Percentiles rank a stretch among this genome's conserved stretches.
phyloP scores from a whole-genome alignment of 2,329 filamentous ascomycete species.

The Alternaria hordeiaustralica region DNA sequence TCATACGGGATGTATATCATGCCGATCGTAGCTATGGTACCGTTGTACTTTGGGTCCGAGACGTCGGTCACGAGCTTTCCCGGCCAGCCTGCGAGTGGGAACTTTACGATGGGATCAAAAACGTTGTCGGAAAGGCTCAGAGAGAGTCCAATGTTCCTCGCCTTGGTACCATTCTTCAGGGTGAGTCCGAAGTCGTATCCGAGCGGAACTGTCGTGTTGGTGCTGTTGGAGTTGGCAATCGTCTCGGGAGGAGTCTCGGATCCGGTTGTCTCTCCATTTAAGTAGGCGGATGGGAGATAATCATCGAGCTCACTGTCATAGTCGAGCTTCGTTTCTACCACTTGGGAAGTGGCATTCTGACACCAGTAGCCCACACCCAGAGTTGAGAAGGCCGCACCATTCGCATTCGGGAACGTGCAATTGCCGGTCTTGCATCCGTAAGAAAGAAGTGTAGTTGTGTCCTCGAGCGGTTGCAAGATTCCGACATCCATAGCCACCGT shows the following conservation, averaged over 20 bases:
- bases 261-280: neutral
- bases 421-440: constrained; percentile 16
- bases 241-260: neutral
- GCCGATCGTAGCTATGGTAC: neutral
- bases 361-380: constrained; percentile 8
- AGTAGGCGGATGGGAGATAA: neutral
- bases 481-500: constrained; percentile 12
- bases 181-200: neutral
- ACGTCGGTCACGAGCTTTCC: neutral
- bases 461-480: constrained; percentile 5
- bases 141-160: neutral
- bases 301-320: neutral
- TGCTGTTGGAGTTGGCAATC: neutral
- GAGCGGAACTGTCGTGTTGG: neutral
- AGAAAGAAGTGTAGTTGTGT: constrained; percentile 12
- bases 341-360: constrained; percentile 5
- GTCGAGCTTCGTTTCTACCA: neutral
- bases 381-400: constrained; percentile 11
- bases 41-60: neutral
- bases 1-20: neutral
- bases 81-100: neutral
- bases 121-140: neutral
- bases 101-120: neutral
- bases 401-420: constrained; percentile 9
- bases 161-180: neutral